Conservation (phyloP, 495 filamentous ascomycete species). For the Penicillium simplicissimum region DNA sequence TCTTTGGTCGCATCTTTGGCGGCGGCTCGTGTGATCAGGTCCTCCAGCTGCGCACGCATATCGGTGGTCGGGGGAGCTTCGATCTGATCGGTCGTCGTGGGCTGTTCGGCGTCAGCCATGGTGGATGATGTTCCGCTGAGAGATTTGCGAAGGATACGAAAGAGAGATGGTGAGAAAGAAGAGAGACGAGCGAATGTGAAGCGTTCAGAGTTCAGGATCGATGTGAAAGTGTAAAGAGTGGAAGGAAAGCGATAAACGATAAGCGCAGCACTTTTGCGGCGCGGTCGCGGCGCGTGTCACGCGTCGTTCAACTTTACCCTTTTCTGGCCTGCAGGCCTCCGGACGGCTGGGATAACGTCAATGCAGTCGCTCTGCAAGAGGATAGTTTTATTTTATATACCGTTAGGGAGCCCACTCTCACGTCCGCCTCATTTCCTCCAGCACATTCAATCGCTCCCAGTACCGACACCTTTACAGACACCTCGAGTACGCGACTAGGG, state of each 20-base stretch:
- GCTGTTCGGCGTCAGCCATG: constrained; percentile 27
- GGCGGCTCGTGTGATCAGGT: constrained; percentile 58
- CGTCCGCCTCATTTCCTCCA: neutral
- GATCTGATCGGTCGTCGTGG: neutral
- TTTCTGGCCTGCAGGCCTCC: neutral
- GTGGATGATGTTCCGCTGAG: neutral
- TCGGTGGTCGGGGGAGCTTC: constrained; percentile 17
- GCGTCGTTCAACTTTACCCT: constrained; percentile 21
- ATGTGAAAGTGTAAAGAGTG: constrained; percentile 1
- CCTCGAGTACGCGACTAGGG: neutral
- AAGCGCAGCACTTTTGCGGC: constrained; percentile 9
- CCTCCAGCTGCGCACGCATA: constrained; percentile 34
- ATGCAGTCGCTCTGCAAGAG: neutral
- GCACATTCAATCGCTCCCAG: neutral
- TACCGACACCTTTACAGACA: neutral
- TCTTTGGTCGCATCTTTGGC: constrained; percentile 82
- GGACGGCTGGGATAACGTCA: neutral
- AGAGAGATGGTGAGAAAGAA: neutral
- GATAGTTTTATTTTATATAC: neutral
- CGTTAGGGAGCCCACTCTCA: neutral
- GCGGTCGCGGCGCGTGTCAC: constrained; percentile 23
- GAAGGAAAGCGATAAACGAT: constrained; percentile 5
- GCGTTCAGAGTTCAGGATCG: constrained; percentile 2
- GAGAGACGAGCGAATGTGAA: neutral
- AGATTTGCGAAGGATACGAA: neutral